A percentile compares a stretch with the other conserved stretches of the same genome.
Evolutionary conservation across 345 rosid species (phyloP).

Genomic region (Conringia planisiliqua): DNA sequence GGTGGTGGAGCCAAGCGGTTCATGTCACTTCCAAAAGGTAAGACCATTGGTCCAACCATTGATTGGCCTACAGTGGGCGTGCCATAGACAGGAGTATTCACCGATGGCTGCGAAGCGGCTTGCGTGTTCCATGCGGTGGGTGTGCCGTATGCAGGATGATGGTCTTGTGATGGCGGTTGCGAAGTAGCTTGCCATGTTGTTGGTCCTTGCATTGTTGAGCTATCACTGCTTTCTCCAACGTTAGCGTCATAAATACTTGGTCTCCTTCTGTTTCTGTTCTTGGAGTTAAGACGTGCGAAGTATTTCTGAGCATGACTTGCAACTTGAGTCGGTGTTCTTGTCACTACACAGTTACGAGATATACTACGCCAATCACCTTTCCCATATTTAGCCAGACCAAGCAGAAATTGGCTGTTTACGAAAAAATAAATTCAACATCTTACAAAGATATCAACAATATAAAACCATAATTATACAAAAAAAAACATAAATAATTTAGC

Average conservation of each 20-base stretch:
- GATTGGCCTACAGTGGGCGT: constrained; percentile 60
- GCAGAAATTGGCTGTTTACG: constrained; percentile 63
- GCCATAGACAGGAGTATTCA: constrained; percentile 42
- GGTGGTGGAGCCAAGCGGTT: constrained; percentile 52
- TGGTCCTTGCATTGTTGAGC: constrained; percentile 51
- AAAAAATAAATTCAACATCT: not conserved
- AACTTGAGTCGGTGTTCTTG: constrained; percentile 85
- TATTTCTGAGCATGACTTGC: constrained; percentile 97
- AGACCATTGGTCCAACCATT: constrained; percentile 55
- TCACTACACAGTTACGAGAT: constrained; percentile 67
- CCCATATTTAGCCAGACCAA: constrained; percentile 81
- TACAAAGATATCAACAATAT: not conserved
- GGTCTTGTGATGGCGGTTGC: constrained; percentile 24
- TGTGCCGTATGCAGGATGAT: not conserved
- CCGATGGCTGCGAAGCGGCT: constrained; percentile 25
- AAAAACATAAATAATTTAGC: not conserved
- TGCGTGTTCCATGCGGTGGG: constrained; percentile 1
- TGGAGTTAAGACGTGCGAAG: constrained; percentile 65
- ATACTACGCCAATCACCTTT: constrained; percentile 95
- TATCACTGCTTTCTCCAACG: constrained; percentile 41
- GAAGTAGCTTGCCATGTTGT: constrained; percentile 54
- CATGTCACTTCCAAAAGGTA: constrained; percentile 75
- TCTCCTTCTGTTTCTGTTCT: constrained; percentile 67
- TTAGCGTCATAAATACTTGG: constrained; percentile 78
- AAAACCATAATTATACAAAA: not conserved